These are phyloP conservation scores for Plectosphaerella cucumerina DNA, from an alignment of 2,329 filamentous ascomycete genomes.

Conservation along the genomic window DNA sequence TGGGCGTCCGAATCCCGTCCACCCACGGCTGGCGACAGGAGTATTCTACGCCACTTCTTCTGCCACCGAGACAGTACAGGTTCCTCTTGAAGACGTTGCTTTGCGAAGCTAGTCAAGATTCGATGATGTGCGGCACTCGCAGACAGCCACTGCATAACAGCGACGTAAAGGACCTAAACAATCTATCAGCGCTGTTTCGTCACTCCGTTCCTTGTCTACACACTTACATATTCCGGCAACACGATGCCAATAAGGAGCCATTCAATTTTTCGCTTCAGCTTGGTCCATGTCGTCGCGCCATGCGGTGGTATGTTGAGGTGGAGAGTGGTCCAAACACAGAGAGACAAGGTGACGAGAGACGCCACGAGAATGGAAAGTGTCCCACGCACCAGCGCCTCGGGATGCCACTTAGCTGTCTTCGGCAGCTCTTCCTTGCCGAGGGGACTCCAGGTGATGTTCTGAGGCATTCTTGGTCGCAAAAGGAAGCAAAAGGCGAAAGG, in stretches of 20 bases:
- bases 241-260: neutral
- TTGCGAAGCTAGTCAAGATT: neutral
- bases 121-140: neutral
- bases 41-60: neutral
- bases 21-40: neutral
- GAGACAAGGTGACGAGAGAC: neutral
- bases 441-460: neutral
- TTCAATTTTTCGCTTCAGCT: neutral
- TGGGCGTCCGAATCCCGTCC: neutral
- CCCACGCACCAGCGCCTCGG: neutral
- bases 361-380: neutral
- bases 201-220: neutral
- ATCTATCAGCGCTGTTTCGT: neutral
- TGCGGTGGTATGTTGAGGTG: neutral
- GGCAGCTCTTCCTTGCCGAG: neutral
- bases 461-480: neutral
- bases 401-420: neutral
- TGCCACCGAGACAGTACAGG: neutral
- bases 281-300: neutral
- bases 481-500: neutral
- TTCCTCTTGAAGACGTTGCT: neutral
- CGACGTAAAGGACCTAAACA: neutral
- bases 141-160: neutral
- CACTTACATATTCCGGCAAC: neutral
- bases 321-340: neutral